A percentile compares a stretch with the other conserved stretches of the same genome.
These are phyloP conservation scores for Lecanicillium sp. DNA, from an alignment of 2,329 filamentous ascomycete species.

Conservation along the genomic window DNA sequence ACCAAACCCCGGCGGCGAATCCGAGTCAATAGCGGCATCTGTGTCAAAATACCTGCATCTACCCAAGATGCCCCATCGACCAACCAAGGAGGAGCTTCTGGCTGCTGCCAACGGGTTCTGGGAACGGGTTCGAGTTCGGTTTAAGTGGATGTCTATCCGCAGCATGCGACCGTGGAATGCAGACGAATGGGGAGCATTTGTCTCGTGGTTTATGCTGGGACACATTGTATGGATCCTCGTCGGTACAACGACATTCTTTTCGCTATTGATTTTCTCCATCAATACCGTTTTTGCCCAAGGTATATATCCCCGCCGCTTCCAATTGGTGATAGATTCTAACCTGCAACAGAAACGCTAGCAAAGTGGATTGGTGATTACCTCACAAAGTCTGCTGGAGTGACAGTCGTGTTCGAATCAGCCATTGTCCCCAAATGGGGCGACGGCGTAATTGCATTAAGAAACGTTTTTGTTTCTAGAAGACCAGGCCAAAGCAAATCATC, in stretches of 20 bases:
- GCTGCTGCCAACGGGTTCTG: constrained; percentile 89
- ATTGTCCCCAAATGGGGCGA: constrained; percentile 95
- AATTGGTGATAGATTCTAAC: constrained; percentile 12
- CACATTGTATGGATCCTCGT: constrained; percentile 95
- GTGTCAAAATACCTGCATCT: constrained; percentile 54
- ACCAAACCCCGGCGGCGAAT: constrained; percentile 14
- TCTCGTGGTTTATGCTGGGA: constrained; percentile 87
- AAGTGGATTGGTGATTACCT: constrained; percentile 93
- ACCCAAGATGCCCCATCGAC: constrained; percentile 71
- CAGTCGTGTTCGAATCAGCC: constrained; percentile 93
- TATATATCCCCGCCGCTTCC: constrained; percentile 27
- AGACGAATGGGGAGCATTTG: constrained; percentile 92
- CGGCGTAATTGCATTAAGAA: constrained; percentile 92
- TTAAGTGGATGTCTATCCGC: constrained; percentile 96
- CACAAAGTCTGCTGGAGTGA: constrained; percentile 85
- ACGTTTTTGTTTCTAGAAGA: constrained; percentile 88
- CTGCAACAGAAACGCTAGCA: constrained; percentile 69
- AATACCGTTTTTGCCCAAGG: constrained; percentile 96
- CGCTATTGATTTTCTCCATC: constrained; percentile 78
- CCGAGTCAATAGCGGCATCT: constrained; percentile 40
- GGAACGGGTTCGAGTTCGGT: constrained; percentile 80
- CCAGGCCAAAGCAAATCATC: constrained; percentile 75
- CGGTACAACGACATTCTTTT: constrained; percentile 96
- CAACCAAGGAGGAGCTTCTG: constrained; percentile 87
- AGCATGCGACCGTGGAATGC: constrained; percentile 90